Evolutionary conservation across 306 rosid genomes (phyloP).

Genomic region (Bauhinia variegata): DNA sequence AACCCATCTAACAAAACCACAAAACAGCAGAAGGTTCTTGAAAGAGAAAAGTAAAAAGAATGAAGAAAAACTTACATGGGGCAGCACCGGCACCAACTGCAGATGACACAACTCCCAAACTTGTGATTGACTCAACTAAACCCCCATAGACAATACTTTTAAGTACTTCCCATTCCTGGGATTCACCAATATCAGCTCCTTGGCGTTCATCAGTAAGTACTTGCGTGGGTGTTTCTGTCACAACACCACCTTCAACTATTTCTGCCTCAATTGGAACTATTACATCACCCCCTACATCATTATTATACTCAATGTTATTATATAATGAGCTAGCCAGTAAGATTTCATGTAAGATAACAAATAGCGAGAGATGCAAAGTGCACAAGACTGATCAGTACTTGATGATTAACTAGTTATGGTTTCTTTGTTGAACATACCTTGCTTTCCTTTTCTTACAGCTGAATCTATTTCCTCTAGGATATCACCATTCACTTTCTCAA

Average conservation of each 20-base stretch:
- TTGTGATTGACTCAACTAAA: slow-evolving; percentile 68
- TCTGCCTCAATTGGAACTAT: slow-evolving; percentile 28
- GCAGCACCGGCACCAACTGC: slow-evolving; percentile 71
- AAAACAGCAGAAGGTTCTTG: not conserved
- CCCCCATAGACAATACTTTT: slow-evolving; percentile 83
- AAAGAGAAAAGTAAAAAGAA: not conserved
- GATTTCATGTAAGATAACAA: not conserved
- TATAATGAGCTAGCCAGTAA: slow-evolving; percentile 2
- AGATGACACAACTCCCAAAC: slow-evolving; percentile 81
- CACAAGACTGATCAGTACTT: not conserved
- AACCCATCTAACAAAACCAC: slow-evolving; percentile 11
- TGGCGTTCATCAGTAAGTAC: slow-evolving; percentile 18
- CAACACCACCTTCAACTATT: slow-evolving; percentile 20
- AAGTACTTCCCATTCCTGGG: slow-evolving; percentile 51
- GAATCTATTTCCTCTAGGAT: slow-evolving; percentile 8
- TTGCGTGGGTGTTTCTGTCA: slow-evolving; percentile 18
- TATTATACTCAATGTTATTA: slow-evolving; percentile 4
- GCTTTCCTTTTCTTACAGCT: slow-evolving; percentile 8
- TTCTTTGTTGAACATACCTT: slow-evolving; percentile 37
- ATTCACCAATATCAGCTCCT: slow-evolving; percentile 33
- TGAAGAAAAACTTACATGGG: slow-evolving; percentile 51
- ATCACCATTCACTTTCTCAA: slow-evolving; percentile 18
- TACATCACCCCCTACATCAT: slow-evolving; percentile 40
- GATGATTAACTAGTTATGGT: slow-evolving; percentile 11
- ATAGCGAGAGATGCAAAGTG: not conserved